These are phyloP conservation scores for Camellia japonica DNA, from an alignment of 148 eudicot genomes.

Conservation along the genomic window DNA sequence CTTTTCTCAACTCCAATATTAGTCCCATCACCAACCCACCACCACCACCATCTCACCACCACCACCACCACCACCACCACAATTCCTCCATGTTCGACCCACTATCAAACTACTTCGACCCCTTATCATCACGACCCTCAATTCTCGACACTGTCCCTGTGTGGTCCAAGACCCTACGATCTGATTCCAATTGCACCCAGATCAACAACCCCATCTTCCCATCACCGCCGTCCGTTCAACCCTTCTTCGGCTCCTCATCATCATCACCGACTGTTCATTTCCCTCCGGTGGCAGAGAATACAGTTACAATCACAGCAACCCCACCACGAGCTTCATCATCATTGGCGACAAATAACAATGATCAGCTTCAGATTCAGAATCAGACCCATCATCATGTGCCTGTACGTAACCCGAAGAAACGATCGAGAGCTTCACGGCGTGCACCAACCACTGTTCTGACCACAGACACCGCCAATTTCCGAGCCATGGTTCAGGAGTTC, in stretches of 20 bases:
- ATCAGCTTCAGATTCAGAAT: background rate
- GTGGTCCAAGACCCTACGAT: constrained; percentile 38
- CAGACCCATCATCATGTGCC: background rate
- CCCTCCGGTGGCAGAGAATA: constrained; percentile 8
- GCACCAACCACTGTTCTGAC: constrained; percentile 89
- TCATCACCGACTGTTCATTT: background rate
- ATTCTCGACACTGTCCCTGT: constrained; percentile 31
- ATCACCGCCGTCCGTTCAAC: constrained; percentile 6
- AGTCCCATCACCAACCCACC: constrained; percentile 11
- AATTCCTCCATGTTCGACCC: constrained; percentile 26
- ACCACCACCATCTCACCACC: constrained; percentile 1
- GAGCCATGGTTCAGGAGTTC: constrained; percentile 95
- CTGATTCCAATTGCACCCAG: constrained; percentile 29
- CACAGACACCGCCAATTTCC: constrained; percentile 79
- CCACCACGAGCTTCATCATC: background rate
- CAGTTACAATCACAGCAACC: background rate
- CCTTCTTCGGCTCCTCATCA: constrained; percentile 27
- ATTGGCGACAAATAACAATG: background rate
- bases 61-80: constrained; percentile 5
- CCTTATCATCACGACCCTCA: background rate
- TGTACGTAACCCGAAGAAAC: constrained; percentile 62
- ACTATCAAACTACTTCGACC: constrained; percentile 22
- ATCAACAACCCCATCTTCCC: constrained; percentile 6
- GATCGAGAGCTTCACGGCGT: constrained; percentile 76
- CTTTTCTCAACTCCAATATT: constrained; percentile 25